A percentile compares a stretch with the other conserved stretches of the same genome.
These are phyloP conservation scores for Chenopodium berlandieri DNA, from an alignment of 148 eudicot genomes.

Conservation along the genomic window DNA sequence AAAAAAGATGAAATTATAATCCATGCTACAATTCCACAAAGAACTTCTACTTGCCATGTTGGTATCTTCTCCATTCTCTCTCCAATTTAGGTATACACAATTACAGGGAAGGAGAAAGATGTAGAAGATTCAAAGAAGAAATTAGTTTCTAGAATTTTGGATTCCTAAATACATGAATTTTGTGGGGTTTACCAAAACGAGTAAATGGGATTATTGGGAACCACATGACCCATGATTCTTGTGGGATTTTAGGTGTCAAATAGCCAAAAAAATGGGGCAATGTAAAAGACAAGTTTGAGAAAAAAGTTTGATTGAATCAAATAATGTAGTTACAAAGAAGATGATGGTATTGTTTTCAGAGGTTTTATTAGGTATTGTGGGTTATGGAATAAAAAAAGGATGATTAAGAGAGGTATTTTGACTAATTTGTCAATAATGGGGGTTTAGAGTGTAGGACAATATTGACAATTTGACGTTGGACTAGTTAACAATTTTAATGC, in stretches of 20 bases:
- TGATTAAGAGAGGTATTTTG: not conserved
- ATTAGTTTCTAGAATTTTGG: too few relatives aligned
- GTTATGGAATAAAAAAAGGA: not conserved
- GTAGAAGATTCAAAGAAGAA: not conserved
- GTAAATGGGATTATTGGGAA: not conserved
- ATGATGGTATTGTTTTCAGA: not conserved
- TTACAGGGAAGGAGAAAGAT: not conserved
- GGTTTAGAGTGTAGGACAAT: not conserved
- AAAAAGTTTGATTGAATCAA: not conserved
- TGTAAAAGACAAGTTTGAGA: not conserved
- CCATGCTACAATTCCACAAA: conserved; percentile 62
- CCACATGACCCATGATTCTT: too few relatives aligned
- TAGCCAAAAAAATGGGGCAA: not conserved
- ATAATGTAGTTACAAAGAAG: not conserved
- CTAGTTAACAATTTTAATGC: not conserved
- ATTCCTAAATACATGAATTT: not conserved
- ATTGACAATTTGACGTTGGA: not conserved
- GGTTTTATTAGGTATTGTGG: too few relatives aligned
- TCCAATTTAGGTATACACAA: not conserved
- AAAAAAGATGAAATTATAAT: conserved; percentile 56
- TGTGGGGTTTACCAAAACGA: not conserved
- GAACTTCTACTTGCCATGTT: conserved; percentile 60
- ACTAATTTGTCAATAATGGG: too few relatives aligned
- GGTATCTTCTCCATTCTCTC: conserved; percentile 53
- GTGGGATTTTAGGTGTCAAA: not conserved